Evolutionary conservation across 2,329 filamentous ascomycete species (phyloP), one percentile per base, ranked within the genome.

Genomic region (Claviceps purpurea): DNA sequence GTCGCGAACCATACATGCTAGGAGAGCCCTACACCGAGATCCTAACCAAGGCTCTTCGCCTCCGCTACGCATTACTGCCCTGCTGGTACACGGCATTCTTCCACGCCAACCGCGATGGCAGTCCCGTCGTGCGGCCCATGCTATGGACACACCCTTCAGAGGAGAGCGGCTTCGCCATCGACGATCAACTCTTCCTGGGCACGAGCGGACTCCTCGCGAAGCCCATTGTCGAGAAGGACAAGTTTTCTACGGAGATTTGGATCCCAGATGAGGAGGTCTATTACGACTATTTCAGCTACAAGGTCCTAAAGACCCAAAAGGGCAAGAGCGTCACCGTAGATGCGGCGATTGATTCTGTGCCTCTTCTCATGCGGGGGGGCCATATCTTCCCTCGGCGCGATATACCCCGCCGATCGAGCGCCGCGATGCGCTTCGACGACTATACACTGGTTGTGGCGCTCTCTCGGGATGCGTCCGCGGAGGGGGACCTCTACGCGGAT

Each of bases 11-110:
- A 3, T 98, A 97, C 65, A 74, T 97, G 53, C 76, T 84, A 11
- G 85, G 87, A 11, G 86, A 93, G 55, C 89, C 90, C 1, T 89
- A 95, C 69, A 87, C 82, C 3, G 77, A 78, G 50, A 94, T 96
- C 65, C 87, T 95, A 62, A 88, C 89, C 0, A 81, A 91, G 55
- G 90, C 93, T 1, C 75, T 98, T 43, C 85, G 90, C 38, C 77
- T 98, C 43, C 82, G 93, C 49, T 98, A 98, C 69, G 82, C 85
- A 56, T 77, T 98, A 39, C 77, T 98, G 42, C 93, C 93, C 30
- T 82, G 87, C 1, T 97, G 90, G 90, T 98, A 98, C 68, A 97
- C 91, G 1, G 89, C 91, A 8, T 98, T 98, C 75, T 89, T 91
- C 64, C 82, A 94, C 62, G 89, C 93, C 13, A 85, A 87, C 60